Percentiles rank a stretch among this genome's conserved stretches.
Conservation (phyloP, 1,284 basidiomycete species). For the Moesziomyces parantarcticus region DNA sequence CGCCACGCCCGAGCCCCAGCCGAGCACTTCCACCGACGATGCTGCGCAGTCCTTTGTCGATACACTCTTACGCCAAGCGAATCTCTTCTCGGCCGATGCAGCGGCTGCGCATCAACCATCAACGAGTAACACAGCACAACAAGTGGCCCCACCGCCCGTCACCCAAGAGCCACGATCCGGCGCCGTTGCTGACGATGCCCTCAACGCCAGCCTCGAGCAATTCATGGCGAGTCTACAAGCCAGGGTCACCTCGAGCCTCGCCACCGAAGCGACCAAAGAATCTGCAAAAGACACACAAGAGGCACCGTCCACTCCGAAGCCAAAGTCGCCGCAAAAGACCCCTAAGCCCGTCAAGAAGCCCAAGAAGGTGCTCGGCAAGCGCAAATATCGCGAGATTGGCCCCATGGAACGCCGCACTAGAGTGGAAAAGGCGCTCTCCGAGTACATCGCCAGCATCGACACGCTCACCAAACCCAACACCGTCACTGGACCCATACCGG, state of each 20-base stretch:
- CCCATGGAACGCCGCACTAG: conserved; percentile 41
- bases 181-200: conserved; percentile 35
- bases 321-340: conserved; percentile 21
- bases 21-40: conserved; percentile 16
- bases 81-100: conserved; percentile 22
- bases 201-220: conserved; percentile 52
- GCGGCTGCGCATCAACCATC: conserved; percentile 1
- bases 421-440: conserved; percentile 40
- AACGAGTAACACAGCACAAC: background rate
- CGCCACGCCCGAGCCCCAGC: conserved; percentile 11
- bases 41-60: conserved; percentile 45
- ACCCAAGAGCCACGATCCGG: conserved; percentile 4
- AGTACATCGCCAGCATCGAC: conserved; percentile 44
- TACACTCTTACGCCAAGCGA: conserved; percentile 37
- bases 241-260: conserved; percentile 21
- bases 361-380: conserved; percentile 44
- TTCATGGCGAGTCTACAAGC: conserved; percentile 56
- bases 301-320: conserved; percentile 9
- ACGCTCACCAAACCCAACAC: conserved; percentile 36
- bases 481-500: conserved; percentile 42
- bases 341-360: conserved; percentile 33
- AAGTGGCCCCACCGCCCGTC: conserved; percentile 1
- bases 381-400: conserved; percentile 46
- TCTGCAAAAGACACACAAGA: conserved; percentile 2
- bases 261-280: conserved; percentile 15